Base-by-base conservation (phyloP, 139 green algal genomes). In the Pleodorina starrii region DNA sequence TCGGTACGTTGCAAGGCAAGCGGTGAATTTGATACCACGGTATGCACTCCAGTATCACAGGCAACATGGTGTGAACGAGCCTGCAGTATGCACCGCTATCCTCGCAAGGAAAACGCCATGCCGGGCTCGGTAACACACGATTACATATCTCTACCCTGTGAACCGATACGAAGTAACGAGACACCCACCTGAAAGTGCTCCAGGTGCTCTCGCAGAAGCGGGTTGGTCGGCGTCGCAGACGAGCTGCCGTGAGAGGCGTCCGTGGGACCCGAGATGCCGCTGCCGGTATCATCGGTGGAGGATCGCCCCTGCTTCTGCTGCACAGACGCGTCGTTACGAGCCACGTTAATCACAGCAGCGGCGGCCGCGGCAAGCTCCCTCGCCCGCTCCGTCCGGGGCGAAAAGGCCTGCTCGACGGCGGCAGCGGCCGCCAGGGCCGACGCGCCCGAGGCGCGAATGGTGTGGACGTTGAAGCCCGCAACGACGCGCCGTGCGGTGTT, bases 151-250 rank as follows among this genome's bases (percentile, higher is more conserved):
- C n/a, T n/a, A n/a, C n/a, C n/a, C n/a, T n/a, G n/a, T n/a, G n/a
- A n/a, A n/a, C n/a, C n/a, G n/a, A n/a, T n/a, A n/a, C n/a, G n/a
- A n/a, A n/a, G n/a, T n/a, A n/a, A n/a, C n/a, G n/a, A n/a, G n/a
- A n/a, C n/a, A 60, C 80, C 1, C n/a, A 87, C 81, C 63, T 87
- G 81, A 42, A 87, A 87, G n/a, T 77, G 60, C 60, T 87, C 81
- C 27, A 87, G 60, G 60, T 87, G 81, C 27, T 87, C 81, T 0
- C 60, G 60, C 43, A 87, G 60, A 42, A 87, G 0, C 5, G 81
- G 81, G 60, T 87, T 63, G 17, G 79, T 75, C 36, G 79, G 59
- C 25, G 51, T 63, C 12, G 79, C 27, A 54, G 38, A 35, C 5
- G 79, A 86, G 57, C 46, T 36, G 40, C 11, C 57, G 27, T 27